Conservation (phyloP, 345 rosid species). For the Xanthoceras sorbifolium region DNA sequence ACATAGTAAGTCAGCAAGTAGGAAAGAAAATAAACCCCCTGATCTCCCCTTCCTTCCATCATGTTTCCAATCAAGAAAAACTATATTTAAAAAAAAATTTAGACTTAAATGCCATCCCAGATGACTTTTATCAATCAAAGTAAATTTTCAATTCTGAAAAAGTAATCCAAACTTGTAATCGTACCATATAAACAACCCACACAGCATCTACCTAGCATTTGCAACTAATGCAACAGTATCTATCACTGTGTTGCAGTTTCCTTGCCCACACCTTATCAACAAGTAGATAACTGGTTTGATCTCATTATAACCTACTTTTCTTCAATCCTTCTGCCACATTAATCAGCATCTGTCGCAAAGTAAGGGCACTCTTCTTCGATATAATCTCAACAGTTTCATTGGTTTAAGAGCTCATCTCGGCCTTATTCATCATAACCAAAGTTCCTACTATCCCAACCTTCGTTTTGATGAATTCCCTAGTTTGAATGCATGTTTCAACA, state of each 20-base stretch:
- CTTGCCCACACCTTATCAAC: not conserved
- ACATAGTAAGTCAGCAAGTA: slow-evolving; percentile 5
- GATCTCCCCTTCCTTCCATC: not conserved
- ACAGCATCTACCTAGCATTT: not conserved
- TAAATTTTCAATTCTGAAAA: not conserved
- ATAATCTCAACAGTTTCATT: no score
- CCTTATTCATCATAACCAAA: not conserved
- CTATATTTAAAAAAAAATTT: not conserved
- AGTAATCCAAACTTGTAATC: not conserved
- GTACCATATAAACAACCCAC: not conserved
- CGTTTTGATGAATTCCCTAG: not conserved
- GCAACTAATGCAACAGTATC: not conserved
- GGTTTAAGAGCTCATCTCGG: no score
- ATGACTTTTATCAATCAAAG: not conserved
- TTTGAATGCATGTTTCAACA: not conserved
- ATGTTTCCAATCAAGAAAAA: slow-evolving; percentile 1
- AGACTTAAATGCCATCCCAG: no score
- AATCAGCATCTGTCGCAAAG: not conserved
- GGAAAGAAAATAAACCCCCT: not conserved
- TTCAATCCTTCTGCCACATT: not conserved
- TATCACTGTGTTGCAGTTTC: not conserved
- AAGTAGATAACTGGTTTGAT: not conserved
- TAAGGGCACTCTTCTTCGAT: not conserved
- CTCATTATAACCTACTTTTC: not conserved
- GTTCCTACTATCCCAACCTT: not conserved